Base-by-base conservation (phyloP, 495 filamentous ascomycete species). In the Tirmania nivea region DNA sequence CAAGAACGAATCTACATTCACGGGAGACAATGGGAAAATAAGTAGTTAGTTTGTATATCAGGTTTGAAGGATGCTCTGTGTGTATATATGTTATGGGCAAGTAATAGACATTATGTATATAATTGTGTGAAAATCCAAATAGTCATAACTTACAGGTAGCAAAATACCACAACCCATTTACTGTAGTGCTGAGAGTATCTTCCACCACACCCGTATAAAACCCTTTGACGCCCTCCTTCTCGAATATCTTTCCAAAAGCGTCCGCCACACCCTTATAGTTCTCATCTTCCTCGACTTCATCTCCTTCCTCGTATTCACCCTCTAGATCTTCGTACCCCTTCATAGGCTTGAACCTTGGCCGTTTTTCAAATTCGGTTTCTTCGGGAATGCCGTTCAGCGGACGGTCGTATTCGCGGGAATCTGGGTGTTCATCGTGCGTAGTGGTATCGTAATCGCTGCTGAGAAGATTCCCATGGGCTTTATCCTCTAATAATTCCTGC, bases 201-300 rank as follows among this genome's bases (percentile, higher is more conserved):
- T 79, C 74, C 17, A 73, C 67, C 14, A 84, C 69, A 21, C 88
- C 89, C 35, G 73, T 77, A 66, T 87, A 96, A 53, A 93, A 80
- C 2, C 79, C 83, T 20, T 59, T 59, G 14, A 82, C 49, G 11
- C 86, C 86, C 68, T 84, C 80, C 19, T 71, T 69, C 1, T 67
- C 66, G 63, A 84, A 86, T 56, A 92, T 94, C 59, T 76, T 79
- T 45, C 70, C 64, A 19, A 79, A 77, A 0, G 82, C 85, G 67
- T 87, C 84, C 19, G 72, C 17, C 48, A 90, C 65, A 37, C 72
- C 71, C 11, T 63, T 67, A 66, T 90, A 83, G 37, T 60, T 55
- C 25, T 55, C 54, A 21, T 66, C 63, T 51, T 68, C 65, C 53
- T 73, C 69, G 9, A 60, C 64, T 20, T 73, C 68, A 10, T 50